Evolutionary conservation across 371 early-diverging fungal species (phyloP).

Genomic region (Apophysomyces ossiformis): DNA sequence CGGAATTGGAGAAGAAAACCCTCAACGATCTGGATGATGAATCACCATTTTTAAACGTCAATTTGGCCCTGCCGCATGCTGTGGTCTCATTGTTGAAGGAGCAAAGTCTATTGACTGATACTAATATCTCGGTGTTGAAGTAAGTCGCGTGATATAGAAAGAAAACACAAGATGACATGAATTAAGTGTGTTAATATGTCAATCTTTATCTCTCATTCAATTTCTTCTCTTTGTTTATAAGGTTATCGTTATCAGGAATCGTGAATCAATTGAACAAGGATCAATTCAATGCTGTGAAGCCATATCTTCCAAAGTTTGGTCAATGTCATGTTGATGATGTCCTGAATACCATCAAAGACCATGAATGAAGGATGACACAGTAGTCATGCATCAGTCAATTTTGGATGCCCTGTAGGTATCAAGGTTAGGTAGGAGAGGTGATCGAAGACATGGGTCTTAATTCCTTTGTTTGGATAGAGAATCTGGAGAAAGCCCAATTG

Average conservation of each 20-base stretch:
- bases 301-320: constrained; percentile 17
- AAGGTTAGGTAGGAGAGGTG: background rate
- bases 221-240: constrained; percentile 7
- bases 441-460: constrained; percentile 7
- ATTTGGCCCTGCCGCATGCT: constrained; percentile 11
- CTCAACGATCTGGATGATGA: constrained; percentile 15
- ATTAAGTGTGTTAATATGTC: background rate
- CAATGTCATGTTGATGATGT: constrained; percentile 15
- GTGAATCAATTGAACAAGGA: constrained; percentile 17
- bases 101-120: constrained; percentile 10
- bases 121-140: constrained; percentile 16
- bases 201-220: constrained; percentile 4
- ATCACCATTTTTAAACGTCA: constrained; percentile 17
- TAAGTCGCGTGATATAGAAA: constrained; percentile 14
- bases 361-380: constrained; percentile 19
- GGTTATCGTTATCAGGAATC: constrained; percentile 15
- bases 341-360: constrained; percentile 9
- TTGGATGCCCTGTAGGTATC: constrained; percentile 16
- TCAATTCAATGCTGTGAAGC: constrained; percentile 15
- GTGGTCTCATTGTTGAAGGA: constrained; percentile 11
- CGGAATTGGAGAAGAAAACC: background rate
- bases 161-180: background rate
- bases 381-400: constrained; percentile 15
- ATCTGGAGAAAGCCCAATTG: constrained; percentile 14
- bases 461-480: constrained; percentile 14